These are phyloP conservation scores for Sicyos baderoa DNA, from an alignment of 306 rosid genomes.

Conservation along the genomic window DNA sequence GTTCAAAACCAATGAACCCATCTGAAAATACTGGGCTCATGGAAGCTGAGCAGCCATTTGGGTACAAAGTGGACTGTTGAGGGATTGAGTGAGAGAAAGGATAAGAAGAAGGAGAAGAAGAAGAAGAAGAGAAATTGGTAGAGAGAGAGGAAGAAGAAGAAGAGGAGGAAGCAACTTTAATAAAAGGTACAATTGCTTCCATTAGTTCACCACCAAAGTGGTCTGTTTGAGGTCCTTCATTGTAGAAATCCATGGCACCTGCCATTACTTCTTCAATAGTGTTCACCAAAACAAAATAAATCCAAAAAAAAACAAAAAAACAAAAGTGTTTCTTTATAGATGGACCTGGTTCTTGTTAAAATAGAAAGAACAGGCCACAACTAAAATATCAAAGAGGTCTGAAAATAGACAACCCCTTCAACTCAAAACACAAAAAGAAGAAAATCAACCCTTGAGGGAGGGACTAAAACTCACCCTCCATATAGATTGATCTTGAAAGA, in stretches of 20 bases:
- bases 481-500: conserved; percentile 18
- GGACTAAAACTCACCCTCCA: conserved; percentile 74
- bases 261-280: too few relatives aligned
- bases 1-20: conserved; percentile 34
- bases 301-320: too few relatives aligned
- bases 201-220: conserved; percentile 73
- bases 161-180: conserved; percentile 60
- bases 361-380: too few relatives aligned
- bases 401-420: conserved; percentile 21
- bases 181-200: conserved; percentile 98
- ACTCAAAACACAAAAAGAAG: conserved; percentile 5
- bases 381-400: too few relatives aligned
- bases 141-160: conserved; percentile 6
- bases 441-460: conserved; percentile 44
- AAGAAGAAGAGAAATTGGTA: background rate
- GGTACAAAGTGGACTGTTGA: conserved; percentile 30
- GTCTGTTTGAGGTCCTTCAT: conserved; percentile 41
- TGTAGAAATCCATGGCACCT: conserved; percentile 49
- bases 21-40: conserved; percentile 35
- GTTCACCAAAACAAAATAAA: too few relatives aligned
- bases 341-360: too few relatives aligned
- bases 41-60: conserved; percentile 34
- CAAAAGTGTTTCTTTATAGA: background rate
- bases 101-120: conserved; percentile 21
- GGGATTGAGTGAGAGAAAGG: conserved; percentile 22